These are phyloP conservation scores for Haplosporangium sp. DNA, from an alignment of 371 early-diverging fungal species.

Conservation along the genomic window DNA sequence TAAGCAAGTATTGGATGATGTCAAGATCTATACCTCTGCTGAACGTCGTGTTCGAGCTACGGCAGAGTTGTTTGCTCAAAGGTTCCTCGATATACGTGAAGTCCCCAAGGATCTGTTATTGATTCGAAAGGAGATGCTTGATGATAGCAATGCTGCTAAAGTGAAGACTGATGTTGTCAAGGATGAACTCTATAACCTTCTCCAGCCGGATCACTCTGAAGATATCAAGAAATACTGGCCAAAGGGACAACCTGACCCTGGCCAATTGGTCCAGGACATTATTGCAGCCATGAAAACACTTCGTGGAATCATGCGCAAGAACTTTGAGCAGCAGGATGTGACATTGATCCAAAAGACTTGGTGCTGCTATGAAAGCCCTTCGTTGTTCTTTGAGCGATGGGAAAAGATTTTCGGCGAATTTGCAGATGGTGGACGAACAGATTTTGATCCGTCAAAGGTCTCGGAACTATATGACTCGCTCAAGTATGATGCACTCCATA, in stretches of 20 bases:
- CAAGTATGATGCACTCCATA: slow-evolving; percentile 96
- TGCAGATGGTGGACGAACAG: slow-evolving; percentile 70
- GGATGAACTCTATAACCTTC: slow-evolving; percentile 67
- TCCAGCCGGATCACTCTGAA: slow-evolving; percentile 56
- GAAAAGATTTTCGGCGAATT: slow-evolving; percentile 93
- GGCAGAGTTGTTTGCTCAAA: slow-evolving; percentile 82
- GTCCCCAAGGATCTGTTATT: slow-evolving; percentile 70
- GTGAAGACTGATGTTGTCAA: slow-evolving; percentile 93
- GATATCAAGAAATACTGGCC: slow-evolving; percentile 70
- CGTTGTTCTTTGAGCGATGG: slow-evolving; percentile 93
- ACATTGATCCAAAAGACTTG: slow-evolving; percentile 74
- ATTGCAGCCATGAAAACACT: slow-evolving; percentile 75
- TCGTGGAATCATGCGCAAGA: slow-evolving; percentile 83
- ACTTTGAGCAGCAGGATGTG: slow-evolving; percentile 70
- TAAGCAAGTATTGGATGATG: slow-evolving; percentile 84
- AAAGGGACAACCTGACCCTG: slow-evolving; percentile 70
- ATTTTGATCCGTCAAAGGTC: slow-evolving; percentile 89
- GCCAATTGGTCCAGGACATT: slow-evolving; percentile 75
- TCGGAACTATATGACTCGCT: slow-evolving; percentile 95
- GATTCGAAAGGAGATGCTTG: slow-evolving; percentile 91
- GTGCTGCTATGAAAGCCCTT: slow-evolving; percentile 86
- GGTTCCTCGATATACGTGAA: slow-evolving; percentile 76
- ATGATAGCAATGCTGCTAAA: slow-evolving; percentile 95
- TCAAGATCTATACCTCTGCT: slow-evolving; percentile 87
- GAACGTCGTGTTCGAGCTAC: slow-evolving; percentile 94